These are phyloP conservation scores for Neurospora sp. DNA, from an alignment of 495 filamentous ascomycete species.

Conservation along the genomic window DNA sequence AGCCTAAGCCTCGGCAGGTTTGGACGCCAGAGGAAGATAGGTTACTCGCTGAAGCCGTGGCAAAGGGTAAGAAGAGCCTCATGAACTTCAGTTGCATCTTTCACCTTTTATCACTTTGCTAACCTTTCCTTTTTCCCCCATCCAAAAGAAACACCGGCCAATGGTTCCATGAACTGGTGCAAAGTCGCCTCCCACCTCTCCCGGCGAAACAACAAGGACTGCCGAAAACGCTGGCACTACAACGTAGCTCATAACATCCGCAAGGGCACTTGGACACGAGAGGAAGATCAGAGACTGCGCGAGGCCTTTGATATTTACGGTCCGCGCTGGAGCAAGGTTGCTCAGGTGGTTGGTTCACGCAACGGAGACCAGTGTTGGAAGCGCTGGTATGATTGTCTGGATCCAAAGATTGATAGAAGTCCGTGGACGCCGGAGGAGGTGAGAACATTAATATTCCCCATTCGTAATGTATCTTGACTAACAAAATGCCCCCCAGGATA, in stretches of 20 bases:
- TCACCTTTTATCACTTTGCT: neutral
- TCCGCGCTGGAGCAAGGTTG: slow-evolving; percentile 24
- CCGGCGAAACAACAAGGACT: slow-evolving; percentile 33
- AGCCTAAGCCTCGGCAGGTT: slow-evolving; percentile 13
- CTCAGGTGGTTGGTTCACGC: slow-evolving; percentile 18
- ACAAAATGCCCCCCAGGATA: slow-evolving; percentile 12
- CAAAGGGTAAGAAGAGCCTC: slow-evolving; percentile 7
- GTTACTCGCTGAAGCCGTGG: slow-evolving; percentile 13
- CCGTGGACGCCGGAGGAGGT: slow-evolving; percentile 24
- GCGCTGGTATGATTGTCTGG: slow-evolving; percentile 24
- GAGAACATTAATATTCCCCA: neutral
- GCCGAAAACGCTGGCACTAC: slow-evolving; percentile 32
- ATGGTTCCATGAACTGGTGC: slow-evolving; percentile 31
- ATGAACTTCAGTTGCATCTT: neutral
- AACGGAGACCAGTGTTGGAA: slow-evolving; percentile 29
- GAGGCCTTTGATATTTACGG: slow-evolving; percentile 26
- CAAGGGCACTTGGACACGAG: slow-evolving; percentile 30
- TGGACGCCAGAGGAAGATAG: slow-evolving; percentile 22
- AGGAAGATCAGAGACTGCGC: slow-evolving; percentile 29
- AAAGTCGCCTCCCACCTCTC: slow-evolving; percentile 27
- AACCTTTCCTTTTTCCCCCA: neutral
- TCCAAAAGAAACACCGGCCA: slow-evolving; percentile 11
- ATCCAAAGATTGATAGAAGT: slow-evolving; percentile 23
- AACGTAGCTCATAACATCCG: slow-evolving; percentile 27
- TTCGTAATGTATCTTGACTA: neutral